Evolutionary conservation across 2,329 filamentous ascomycete genomes (phyloP), one percentile per base, ranked within the genome.

Genomic region (Botrytis galanthina): DNA sequence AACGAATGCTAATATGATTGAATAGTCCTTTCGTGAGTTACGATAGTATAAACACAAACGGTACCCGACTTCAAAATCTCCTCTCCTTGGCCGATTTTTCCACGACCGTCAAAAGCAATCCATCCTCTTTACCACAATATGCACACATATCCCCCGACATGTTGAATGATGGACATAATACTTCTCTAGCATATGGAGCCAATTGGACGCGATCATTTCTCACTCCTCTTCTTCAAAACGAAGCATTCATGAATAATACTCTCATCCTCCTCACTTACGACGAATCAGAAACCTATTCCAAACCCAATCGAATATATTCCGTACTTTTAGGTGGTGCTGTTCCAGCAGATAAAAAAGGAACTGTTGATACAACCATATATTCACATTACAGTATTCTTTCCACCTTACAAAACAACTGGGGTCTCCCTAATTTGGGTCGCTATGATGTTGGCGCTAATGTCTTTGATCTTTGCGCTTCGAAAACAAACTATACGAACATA

Each of bases 91-190:
- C 85, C 37, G 83, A 86, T 73, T 92, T 93, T 81, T 82, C 88
- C 57, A 81, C 84, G 12, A 90, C 92, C 76, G 81, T 92, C 37
- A 82, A 84, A 39, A 84, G 84, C 61, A 82, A 88, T 75, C 66
- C 66, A 35, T 42, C 66, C 7, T 81, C 82, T 14, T 84, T 93
- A 18, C 91, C 91, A 4, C 91, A 93, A 80, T 92, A 89, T 82
- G 85, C 87, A 57, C 89, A 90, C 80, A 86, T 90, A 81, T 87
- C 87, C 0, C 89, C 89, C 0, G 87, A 91, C 80, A 89, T 90
- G 88, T 85, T 89, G 64, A 87, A 89, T 75, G 89, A 92, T 78
- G 91, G 90, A 22, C 91, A 93, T 77, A 83, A 90, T 77, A 86
- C 85, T 4, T 84, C 84, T 5, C 83, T 89, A 16, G 84, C 84